phyloP scores from a whole-genome alignment of 148 eudicot species.

The Chenopodium formosanum region DNA sequence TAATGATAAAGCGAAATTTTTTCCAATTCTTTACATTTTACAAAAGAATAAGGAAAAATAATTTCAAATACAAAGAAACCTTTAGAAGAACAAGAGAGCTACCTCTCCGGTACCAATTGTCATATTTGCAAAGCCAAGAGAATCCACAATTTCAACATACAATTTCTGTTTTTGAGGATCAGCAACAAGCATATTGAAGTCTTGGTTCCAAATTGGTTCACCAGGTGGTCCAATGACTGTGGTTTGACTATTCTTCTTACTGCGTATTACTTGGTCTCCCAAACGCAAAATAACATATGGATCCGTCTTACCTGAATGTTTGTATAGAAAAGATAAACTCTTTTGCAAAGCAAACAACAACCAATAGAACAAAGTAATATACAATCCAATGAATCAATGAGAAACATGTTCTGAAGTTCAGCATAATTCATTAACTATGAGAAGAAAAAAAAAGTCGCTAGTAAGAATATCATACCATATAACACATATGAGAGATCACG shows the following conservation, averaged over 20 bases:
- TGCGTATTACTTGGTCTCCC: slow-evolving; percentile 88
- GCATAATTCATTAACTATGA: too few species aligned
- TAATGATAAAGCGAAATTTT: too few species aligned
- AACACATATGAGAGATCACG: slow-evolving; percentile 67
- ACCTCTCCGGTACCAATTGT: slow-evolving; percentile 84
- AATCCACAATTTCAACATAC: slow-evolving; percentile 68
- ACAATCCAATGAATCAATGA: not conserved
- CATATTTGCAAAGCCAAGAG: slow-evolving; percentile 76
- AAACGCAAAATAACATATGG: slow-evolving; percentile 78
- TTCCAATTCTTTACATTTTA: too few species aligned
- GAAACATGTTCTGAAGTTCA: not conserved
- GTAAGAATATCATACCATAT: slow-evolving; percentile 47
- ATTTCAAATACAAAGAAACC: not conserved
- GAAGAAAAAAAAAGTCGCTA: too few species aligned
- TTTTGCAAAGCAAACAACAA: not conserved
- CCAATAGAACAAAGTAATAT: not conserved
- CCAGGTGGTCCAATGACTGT: slow-evolving; percentile 97
- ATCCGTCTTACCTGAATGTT: slow-evolving; percentile 78
- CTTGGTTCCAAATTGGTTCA: slow-evolving; percentile 99
- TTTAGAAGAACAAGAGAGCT: slow-evolving; percentile 10
- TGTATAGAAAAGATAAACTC: not conserved
- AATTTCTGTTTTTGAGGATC: slow-evolving; percentile 75
- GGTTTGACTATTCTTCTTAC: slow-evolving; percentile 96
- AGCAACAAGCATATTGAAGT: slow-evolving; percentile 81
- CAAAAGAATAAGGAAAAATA: not conserved